Base-by-base conservation (phyloP, 805 yeast genomes). In the Metschnikowia baotianmanensis region DNA sequence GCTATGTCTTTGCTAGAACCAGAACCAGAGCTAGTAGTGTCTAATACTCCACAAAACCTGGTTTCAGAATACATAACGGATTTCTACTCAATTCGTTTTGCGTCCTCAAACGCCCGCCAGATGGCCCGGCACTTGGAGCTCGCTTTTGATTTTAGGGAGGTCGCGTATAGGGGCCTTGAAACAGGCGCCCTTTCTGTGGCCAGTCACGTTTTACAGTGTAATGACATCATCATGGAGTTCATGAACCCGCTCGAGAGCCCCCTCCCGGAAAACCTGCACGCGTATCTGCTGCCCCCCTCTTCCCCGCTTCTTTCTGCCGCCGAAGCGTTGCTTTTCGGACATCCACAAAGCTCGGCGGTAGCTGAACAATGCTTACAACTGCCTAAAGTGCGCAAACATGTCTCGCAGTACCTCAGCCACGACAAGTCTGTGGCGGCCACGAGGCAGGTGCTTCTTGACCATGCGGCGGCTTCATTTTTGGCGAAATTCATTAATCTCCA, bases 101-200 rank as follows among this genome's bases (percentile, higher is more conserved):
- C 81, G 45, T 83, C 82, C 10, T 76, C 86, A n/a, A 84, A 85
- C 48, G 85, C 91, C 18, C 79, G 77, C 45, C 78, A 77, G 45
- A 66, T 78, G 32, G 82, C 95, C 0, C 56, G 62, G 17, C 75
- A 72, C 55, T 76, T 82, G 43, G 69, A 76, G 32, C 53, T 67
- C 12, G 62, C 74, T 6, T 73, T 78, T 61, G 95, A 95, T 0
- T 87, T 87, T 58, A 49, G 64, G 16, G 76, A 72, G 26, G 58
- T 81, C 27, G 93, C 89, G 1, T 76, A 72, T 50, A 70, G 61
- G 43, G 88, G 88, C 5, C 67, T 87, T 32, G 93, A 84, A 55
- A 83, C 83, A 2, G 86, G 83, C 1, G 75, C 82, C 5, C 67
- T 74, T 36, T 62, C 69, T 13, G 53, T 76, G 15, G 70, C 78